Evolutionary conservation across 306 rosid genomes (phyloP).

Genomic region (Prunus fruticosa): DNA sequence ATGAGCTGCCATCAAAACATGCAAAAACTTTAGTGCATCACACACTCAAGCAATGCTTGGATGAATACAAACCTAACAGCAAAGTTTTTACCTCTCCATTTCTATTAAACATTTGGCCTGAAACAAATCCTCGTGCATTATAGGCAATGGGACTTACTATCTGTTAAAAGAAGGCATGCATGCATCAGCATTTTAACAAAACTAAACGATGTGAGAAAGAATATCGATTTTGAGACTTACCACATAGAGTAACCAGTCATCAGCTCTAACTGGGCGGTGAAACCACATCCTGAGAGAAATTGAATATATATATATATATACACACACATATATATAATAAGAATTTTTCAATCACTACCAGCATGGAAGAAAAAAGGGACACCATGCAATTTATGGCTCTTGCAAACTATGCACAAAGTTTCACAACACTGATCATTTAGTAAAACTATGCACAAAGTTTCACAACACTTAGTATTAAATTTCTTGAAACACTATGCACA

Average conservation of each 20-base stretch:
- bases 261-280: conserved; percentile 83
- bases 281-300: conserved; percentile 74
- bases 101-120: conserved; percentile 78
- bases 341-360: no score
- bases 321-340: no score
- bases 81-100: conserved; percentile 71
- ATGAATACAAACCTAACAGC: neutral
- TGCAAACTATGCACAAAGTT: no score
- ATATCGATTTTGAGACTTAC: conserved; percentile 39
- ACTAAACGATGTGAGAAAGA: neutral
- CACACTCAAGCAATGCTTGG: neutral
- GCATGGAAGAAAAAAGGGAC: no score
- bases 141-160: conserved; percentile 48
- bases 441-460: no score
- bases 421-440: no score
- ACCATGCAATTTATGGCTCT: no score
- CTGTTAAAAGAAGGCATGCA: conserved; percentile 32
- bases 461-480: no score
- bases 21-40: conserved; percentile 12
- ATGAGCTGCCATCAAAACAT: conserved; percentile 37
- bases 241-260: conserved; percentile 83
- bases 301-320: neutral
- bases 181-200: conserved; percentile 25
- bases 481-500: no score
- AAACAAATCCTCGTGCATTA: conserved; percentile 66